Base-by-base conservation (phyloP, 306 rosid species). In the Trifolium dubium region DNA sequence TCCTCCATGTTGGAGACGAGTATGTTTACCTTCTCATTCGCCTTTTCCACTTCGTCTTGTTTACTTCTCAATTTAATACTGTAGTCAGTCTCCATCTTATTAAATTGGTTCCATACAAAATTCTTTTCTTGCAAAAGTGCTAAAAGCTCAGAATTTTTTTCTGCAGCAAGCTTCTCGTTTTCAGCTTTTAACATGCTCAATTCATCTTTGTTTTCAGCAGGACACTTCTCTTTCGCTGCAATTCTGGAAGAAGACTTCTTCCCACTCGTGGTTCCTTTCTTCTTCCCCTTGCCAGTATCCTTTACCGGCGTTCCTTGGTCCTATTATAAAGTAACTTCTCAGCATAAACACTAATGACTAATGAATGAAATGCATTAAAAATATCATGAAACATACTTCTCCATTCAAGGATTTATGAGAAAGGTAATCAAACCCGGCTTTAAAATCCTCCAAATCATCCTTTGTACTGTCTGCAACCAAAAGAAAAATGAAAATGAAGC, bases 91-190 rank as follows among this genome's bases (percentile, higher is more conserved):
- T 93, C 98, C 97, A 88, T 78, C 72, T 84, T 69, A 15, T 77
- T 82, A 78, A 82, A 91, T 30, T 89, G 98, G 72, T 93, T 91
- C 98, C 97, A 89, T 35, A 86, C 89, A 51, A 93, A 93, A n/a
- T 78, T 74, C 83, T 93, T 90, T 88, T 90, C 96, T 6, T 89
- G 80, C 86, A 88, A 58, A 18, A 93, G 85, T 31, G 93, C 85
- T 5, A 86, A 79, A 64, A 86, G 78, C 82, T 89, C 93, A 0
- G 85, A 83, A 78, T 64, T 66, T 81, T 81, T 88, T 50, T 88
- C 92, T 18, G 53, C 68, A 46, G 73, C 75, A 80, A 88, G 92
- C 82, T 86, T 87, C 73, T 92, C 90, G 39, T 60, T 67, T 56
- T 90, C 92, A 68, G 54, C 71, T 82, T 58, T 84, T 80, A 87